phyloP scores from a whole-genome alignment of 2,329 filamentous ascomycete genomes.

The Ophiocordyceps camponoti-leonardi region DNA sequence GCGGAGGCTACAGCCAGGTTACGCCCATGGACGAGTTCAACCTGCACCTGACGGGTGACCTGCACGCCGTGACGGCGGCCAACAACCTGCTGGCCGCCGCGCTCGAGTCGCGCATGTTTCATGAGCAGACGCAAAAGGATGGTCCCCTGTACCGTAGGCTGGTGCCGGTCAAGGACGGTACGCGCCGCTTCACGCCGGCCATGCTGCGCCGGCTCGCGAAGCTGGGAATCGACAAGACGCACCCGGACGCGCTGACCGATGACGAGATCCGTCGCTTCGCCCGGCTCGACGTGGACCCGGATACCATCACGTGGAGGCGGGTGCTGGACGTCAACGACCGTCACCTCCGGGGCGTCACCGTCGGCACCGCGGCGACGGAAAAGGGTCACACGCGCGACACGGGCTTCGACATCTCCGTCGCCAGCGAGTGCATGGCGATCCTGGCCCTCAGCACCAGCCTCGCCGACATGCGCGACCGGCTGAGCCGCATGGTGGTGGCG shows the following conservation, averaged over 20 bases:
- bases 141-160: conserved; percentile 72
- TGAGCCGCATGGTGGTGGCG: conserved; percentile 91
- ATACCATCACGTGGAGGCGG: conserved; percentile 92
- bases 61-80: conserved; percentile 89
- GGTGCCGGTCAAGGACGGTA: conserved; percentile 79
- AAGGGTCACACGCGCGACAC: conserved; percentile 79
- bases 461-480: conserved; percentile 75
- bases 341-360: conserved; percentile 74
- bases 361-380: conserved; percentile 79
- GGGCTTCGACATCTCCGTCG: conserved; percentile 94
- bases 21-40: conserved; percentile 99
- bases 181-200: conserved; percentile 69
- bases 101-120: conserved; percentile 96
- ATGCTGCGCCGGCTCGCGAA: conserved; percentile 93
- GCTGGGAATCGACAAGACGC: conserved; percentile 86
- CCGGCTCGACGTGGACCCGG: conserved; percentile 88
- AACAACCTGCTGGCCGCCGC: conserved; percentile 95
- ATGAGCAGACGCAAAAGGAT: conserved; percentile 90
- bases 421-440: conserved; percentile 96
- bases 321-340: conserved; percentile 96
- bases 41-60: conserved; percentile 90
- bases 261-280: conserved; percentile 82
- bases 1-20: conserved; percentile 95
- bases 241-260: conserved; percentile 76
- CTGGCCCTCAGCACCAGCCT: conserved; percentile 82